Evolutionary conservation across 495 filamentous ascomycete genomes (phyloP).

Genomic region (Letharia lupina): DNA sequence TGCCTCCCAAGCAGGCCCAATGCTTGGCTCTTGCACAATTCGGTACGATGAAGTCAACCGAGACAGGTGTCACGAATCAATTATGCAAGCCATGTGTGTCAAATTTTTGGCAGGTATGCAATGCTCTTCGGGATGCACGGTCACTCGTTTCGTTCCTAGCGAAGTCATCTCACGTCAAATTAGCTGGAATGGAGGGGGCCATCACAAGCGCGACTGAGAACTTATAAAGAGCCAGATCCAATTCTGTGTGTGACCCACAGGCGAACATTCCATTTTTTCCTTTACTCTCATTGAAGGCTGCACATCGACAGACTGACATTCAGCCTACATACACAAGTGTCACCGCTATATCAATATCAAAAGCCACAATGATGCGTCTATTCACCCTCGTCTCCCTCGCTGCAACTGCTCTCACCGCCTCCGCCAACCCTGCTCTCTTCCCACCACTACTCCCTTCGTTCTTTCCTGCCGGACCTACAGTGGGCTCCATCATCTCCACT

Average conservation of each 20-base stretch:
- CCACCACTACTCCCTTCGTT: neutral
- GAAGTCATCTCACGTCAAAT: neutral
- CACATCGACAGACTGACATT: neutral
- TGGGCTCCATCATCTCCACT: neutral
- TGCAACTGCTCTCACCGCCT: neutral
- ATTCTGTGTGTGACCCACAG: neutral
- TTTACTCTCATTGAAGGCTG: neutral
- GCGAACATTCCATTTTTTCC: neutral
- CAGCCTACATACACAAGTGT: neutral
- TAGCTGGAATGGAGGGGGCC: slow-evolving; percentile 8
- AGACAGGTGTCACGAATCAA: neutral
- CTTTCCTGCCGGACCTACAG: neutral
- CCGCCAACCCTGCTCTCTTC: slow-evolving; percentile 7
- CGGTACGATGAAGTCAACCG: neutral
- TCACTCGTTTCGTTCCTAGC: neutral
- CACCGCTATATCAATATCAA: neutral
- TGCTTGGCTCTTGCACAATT: neutral
- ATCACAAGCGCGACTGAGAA: no score
- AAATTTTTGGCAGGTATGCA: no score
- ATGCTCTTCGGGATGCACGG: neutral
- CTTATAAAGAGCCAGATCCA: neutral
- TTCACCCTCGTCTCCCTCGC: slow-evolving; percentile 8
- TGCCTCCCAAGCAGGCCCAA: neutral
- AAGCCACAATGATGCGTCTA: slow-evolving; percentile 6
- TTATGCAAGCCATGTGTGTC: no score